Evolutionary conservation across 805 yeast species (phyloP), one percentile per base, ranked within the genome.

Genomic region (Yarrowia alimentaria): DNA sequence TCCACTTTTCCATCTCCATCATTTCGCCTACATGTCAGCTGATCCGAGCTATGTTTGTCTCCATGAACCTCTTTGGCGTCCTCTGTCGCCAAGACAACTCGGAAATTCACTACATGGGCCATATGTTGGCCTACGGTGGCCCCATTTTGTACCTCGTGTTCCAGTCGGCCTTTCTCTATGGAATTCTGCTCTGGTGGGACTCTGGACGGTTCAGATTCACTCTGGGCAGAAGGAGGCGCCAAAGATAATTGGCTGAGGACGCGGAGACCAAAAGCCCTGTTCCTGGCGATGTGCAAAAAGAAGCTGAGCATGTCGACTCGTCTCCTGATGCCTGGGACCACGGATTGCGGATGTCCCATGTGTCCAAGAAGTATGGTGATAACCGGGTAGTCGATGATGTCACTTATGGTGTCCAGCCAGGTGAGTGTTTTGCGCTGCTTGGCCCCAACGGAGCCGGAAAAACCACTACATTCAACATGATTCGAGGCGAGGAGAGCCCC

Each of bases 391-490:
- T 64, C 7, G 63, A 64, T 11, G 67, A 66, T 50, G 64, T 66
- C n/a, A 58, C 67, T 12, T 66, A 64, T 53, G 67, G 64, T 5
- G 67, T 66, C 19, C 51, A 51, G 29, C 56, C 58, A 8, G 63
- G 63, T 11, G 69, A 66, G 35, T 59, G 65, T 35, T 66, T 66
- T 57, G 69, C 67, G 3, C 55, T 66, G 32, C 59, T 66, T 13
- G 69, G 69, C 1, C 69, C 69, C 10, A 66, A 66, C 50, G 69
- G 69, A 34, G 69, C 69, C 2, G 69, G 69, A 14, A 66, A 66
- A 51, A 64, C 69, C 5, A 66, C 69, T 6, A 60, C 63, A 6
- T 64, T 66, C 54, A 64, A 64, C 54, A 63, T 66, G 67, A 61
- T 66, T 48, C 60, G 70, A n/a, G 69, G 69, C 6, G 69, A 66